phyloP scores from a whole-genome alignment of 768 basidiomycete species.

The Xerocomus brunneocitrinus region DNA sequence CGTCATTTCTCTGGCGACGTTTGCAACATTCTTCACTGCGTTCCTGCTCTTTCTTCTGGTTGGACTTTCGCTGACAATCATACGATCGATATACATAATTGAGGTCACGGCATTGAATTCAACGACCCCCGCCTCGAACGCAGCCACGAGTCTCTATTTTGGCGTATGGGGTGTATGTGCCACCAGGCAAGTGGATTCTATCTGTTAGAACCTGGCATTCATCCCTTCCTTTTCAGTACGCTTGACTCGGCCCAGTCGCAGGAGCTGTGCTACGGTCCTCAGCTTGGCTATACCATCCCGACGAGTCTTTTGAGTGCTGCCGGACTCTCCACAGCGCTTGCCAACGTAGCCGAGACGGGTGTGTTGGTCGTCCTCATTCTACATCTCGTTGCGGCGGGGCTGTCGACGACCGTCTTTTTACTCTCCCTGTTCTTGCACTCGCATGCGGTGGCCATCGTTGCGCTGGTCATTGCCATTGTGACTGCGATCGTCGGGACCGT shows the following conservation, averaged over 20 bases:
- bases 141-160: constrained; percentile 60
- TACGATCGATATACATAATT: constrained; percentile 63
- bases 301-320: constrained; percentile 36
- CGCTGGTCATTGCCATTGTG: constrained; percentile 55
- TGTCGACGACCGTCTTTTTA: constrained; percentile 51
- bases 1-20: constrained; percentile 43
- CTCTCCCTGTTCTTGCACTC: constrained; percentile 57
- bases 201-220: neutral
- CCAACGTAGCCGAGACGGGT: constrained; percentile 44
- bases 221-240: constrained; percentile 1
- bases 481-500: constrained; percentile 51
- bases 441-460: constrained; percentile 49
- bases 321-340: constrained; percentile 42
- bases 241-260: neutral
- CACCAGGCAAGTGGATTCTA: constrained; percentile 34
- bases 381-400: constrained; percentile 60
- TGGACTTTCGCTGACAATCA: constrained; percentile 70
- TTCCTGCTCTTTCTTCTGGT: constrained; percentile 77
- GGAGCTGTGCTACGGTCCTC: constrained; percentile 55
- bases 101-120: constrained; percentile 34
- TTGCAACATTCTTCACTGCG: constrained; percentile 48
- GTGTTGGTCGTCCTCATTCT: constrained; percentile 57
- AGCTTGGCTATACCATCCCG: constrained; percentile 68
- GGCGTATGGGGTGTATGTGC: constrained; percentile 86
- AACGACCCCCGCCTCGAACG: constrained; percentile 38